Evolutionary conservation across 257 asterid genomes (phyloP).

Genomic region (Leptodermis oblonga): DNA sequence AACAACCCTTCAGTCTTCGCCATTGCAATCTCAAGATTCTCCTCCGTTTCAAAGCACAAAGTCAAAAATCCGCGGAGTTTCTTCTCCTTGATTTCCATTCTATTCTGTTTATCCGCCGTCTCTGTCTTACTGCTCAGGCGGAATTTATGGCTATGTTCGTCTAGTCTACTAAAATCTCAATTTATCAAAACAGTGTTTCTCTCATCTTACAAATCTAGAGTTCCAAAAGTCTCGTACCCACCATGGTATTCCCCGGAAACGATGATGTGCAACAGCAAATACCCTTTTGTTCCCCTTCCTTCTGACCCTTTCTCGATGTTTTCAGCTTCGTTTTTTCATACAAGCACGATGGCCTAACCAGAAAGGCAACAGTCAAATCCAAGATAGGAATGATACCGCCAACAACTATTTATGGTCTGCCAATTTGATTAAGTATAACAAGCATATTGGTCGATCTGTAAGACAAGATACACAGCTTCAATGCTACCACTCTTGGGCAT

Average conservation of each 20-base stretch:
- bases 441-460: no score
- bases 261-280: slow-evolving; percentile 57
- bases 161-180: slow-evolving; percentile 20
- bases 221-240: slow-evolving; percentile 17
- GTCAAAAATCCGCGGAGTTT: background rate
- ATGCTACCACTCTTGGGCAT: no score
- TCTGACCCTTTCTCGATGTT: slow-evolving; percentile 60
- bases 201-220: slow-evolving; percentile 7
- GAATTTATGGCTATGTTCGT: slow-evolving; percentile 34
- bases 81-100: background rate
- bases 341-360: slow-evolving; percentile 39
- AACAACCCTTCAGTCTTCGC: background rate
- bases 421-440: no score
- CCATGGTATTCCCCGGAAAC: slow-evolving; percentile 59
- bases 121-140: background rate
- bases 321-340: slow-evolving; percentile 71
- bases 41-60: background rate
- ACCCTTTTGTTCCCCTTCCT: slow-evolving; percentile 47
- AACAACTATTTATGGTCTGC: no score
- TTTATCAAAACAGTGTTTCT: slow-evolving; percentile 15
- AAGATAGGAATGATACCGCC: no score
- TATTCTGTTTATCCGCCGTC: no score
- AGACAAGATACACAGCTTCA: no score
- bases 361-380: no score
- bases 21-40: background rate